phyloP scores from a whole-genome alignment of 164 flowering plant genomes.

The Magnolia changhungtana region DNA sequence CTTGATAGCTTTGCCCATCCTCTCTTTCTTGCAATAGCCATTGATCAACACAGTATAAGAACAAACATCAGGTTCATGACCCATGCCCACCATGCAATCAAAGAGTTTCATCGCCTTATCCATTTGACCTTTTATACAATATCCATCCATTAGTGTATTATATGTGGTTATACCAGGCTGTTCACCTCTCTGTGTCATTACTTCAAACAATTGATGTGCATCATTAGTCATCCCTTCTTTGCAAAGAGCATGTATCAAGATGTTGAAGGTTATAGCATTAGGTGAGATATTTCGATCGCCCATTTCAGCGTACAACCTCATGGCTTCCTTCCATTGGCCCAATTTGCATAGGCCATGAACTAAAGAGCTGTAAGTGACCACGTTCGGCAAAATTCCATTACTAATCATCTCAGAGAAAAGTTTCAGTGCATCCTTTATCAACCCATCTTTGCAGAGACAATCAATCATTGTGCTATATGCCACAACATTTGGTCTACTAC shows the following conservation, averaged over 20 bases:
- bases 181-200: slow-evolving; percentile 9
- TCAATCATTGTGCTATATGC: slow-evolving; percentile 2
- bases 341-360: slow-evolving; percentile 6
- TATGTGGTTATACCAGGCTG: slow-evolving; percentile 3
- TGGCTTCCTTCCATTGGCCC: slow-evolving; percentile 8
- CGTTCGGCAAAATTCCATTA: slow-evolving; percentile 4
- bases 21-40: slow-evolving; percentile 32
- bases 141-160: slow-evolving; percentile 16
- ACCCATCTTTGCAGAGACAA: slow-evolving; percentile 4
- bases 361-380: slow-evolving; percentile 12
- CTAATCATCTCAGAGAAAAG: slow-evolving; percentile 4
- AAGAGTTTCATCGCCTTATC: slow-evolving; percentile 37
- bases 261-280: slow-evolving; percentile 8
- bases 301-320: slow-evolving; percentile 4
- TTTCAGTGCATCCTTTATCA: neutral
- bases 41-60: slow-evolving; percentile 42
- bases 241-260: slow-evolving; percentile 8
- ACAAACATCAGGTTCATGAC: slow-evolving; percentile 23
- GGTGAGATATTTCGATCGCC: slow-evolving; percentile 6
- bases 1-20: slow-evolving; percentile 32
- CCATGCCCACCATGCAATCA: slow-evolving; percentile 28
- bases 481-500: neutral
- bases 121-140: slow-evolving; percentile 8
- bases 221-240: slow-evolving; percentile 11
- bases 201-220: slow-evolving; percentile 1